Conservation (phyloP, 2,329 filamentous ascomycete species). For the Bipolaris victoriae region DNA sequence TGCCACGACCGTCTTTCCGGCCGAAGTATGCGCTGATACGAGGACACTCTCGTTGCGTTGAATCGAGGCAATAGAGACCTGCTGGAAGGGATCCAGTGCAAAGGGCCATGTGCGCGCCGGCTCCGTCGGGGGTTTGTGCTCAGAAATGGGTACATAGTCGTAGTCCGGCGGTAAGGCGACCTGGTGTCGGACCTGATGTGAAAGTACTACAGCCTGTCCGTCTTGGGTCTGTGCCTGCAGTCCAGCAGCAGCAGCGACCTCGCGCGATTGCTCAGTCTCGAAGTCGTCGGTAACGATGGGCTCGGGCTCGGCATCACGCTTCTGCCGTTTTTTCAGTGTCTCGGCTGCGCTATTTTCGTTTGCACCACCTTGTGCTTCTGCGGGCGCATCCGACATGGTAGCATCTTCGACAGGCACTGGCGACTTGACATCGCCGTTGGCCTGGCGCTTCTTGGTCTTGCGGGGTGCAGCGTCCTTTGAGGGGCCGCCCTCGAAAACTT, state of each 20-base stretch:
- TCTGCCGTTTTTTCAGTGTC: constrained; percentile 64
- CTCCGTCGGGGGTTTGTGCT: constrained; percentile 87
- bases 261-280: constrained; percentile 90
- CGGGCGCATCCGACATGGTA: constrained; percentile 53
- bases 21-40: constrained; percentile 95
- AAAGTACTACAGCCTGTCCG: constrained; percentile 75
- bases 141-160: constrained; percentile 90
- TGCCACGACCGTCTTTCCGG: constrained; percentile 96
- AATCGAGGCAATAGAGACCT: constrained; percentile 91
- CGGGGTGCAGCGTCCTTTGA: constrained; percentile 37
- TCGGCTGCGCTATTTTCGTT: constrained; percentile 45
- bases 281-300: constrained; percentile 92
- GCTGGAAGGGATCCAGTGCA: constrained; percentile 95
- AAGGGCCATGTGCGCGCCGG: constrained; percentile 87
- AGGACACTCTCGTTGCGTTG: constrained; percentile 95
- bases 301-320: constrained; percentile 68
- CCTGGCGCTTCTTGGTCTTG: constrained; percentile 83
- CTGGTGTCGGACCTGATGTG: constrained; percentile 98
- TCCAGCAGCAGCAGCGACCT: constrained; percentile 81
- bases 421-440: constrained; percentile 76
- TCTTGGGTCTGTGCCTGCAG: constrained; percentile 68
- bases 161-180: constrained; percentile 94
- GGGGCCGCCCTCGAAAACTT: constrained; percentile 52
- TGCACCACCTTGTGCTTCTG: constrained; percentile 35
- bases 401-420: constrained; percentile 50